These are phyloP conservation scores for Capillidium heterosporum DNA, from an alignment of 371 early-diverging fungal genomes.

Conservation along the genomic window DNA sequence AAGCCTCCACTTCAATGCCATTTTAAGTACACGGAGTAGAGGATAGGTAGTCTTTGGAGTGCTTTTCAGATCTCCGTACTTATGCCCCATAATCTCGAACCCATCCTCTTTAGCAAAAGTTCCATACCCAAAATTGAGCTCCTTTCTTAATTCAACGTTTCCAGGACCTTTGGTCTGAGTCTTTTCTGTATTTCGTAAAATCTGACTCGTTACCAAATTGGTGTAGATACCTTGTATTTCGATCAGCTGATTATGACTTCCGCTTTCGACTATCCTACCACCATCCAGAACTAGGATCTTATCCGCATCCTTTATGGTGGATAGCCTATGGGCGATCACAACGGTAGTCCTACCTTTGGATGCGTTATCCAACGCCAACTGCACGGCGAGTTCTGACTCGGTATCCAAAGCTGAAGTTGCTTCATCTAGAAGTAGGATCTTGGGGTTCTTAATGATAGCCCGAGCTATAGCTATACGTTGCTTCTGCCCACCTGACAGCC, in stretches of 20 bases:
- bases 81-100: too few species aligned
- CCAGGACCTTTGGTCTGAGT: too few species aligned
- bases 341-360: constrained; percentile 66
- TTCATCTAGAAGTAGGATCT: constrained; percentile 68
- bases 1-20: neutral
- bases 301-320: constrained; percentile 64
- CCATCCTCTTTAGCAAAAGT: too few species aligned
- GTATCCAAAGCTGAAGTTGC: constrained; percentile 73
- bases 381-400: constrained; percentile 59
- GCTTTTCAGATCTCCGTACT: too few species aligned
- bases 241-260: constrained; percentile 43
- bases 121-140: too few species aligned
- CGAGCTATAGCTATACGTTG: constrained; percentile 53
- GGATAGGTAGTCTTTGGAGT: neutral
- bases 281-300: constrained; percentile 59
- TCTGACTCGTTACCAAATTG: constrained; percentile 34
- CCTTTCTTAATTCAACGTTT: too few species aligned
- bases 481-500: constrained; percentile 33
- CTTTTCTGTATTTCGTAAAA: constrained; percentile 31
- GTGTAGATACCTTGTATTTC: constrained; percentile 26
- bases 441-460: constrained; percentile 55
- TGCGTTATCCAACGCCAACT: constrained; percentile 59
- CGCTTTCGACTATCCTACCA: constrained; percentile 52
- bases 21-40: neutral
- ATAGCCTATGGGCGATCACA: constrained; percentile 79